Evolutionary conservation across 192 early-diverging fungal genomes (phyloP).

Genomic region (Pilaira anomala): DNA sequence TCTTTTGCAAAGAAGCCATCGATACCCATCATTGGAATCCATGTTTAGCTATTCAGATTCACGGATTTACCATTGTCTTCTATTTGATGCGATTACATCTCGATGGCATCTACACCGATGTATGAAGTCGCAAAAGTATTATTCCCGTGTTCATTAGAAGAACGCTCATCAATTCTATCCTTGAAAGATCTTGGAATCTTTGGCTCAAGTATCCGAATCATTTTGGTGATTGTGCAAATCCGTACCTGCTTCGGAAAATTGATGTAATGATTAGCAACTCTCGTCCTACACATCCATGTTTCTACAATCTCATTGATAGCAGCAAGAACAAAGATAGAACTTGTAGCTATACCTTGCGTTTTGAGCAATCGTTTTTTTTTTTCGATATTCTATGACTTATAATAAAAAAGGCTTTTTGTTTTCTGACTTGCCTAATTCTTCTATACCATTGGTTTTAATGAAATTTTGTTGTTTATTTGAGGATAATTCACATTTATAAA

Average conservation of each 20-base stretch:
- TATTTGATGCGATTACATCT: constrained; percentile 13
- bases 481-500: constrained; percentile 5
- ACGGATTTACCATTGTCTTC: constrained; percentile 14
- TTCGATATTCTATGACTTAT: not conserved
- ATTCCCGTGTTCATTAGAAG: constrained; percentile 4
- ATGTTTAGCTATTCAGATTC: constrained; percentile 13
- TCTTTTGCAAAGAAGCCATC: constrained; percentile 18
- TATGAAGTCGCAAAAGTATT: constrained; percentile 16
- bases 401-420: constrained; percentile 8
- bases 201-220: constrained; percentile 1
- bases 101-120: constrained; percentile 16
- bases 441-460: constrained; percentile 3
- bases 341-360: constrained; percentile 4
- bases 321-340: constrained; percentile 7
- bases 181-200: not conserved
- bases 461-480: constrained; percentile 6
- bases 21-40: constrained; percentile 12
- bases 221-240: not conserved
- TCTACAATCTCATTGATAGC: constrained; percentile 12
- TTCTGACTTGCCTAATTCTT: constrained; percentile 12
- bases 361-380: constrained; percentile 15
- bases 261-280: not conserved
- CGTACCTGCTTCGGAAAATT: not conserved
- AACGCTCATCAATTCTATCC: constrained; percentile 3
- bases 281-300: constrained; percentile 10